phyloP scores from a whole-genome alignment of 441 rosid genomes.

The Theobroma grandiflorum region DNA sequence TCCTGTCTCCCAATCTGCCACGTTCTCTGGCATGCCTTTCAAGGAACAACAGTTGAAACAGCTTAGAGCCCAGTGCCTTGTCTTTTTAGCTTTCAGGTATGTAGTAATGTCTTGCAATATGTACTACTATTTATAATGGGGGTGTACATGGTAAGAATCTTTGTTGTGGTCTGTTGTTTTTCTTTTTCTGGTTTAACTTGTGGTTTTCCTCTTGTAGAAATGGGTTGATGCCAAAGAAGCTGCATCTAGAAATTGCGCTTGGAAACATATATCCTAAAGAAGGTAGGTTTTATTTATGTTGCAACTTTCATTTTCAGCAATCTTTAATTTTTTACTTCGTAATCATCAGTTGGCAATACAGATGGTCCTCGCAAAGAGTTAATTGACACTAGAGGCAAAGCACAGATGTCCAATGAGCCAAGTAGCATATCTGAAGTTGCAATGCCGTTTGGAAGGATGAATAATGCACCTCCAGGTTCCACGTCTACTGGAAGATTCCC shows the following conservation, averaged over 20 bases:
- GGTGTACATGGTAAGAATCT: slow-evolving; percentile 5
- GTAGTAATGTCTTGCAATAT: slow-evolving; percentile 25
- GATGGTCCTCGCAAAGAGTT: slow-evolving; percentile 68
- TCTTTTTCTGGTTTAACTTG: slow-evolving; percentile 8
- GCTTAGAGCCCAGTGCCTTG: slow-evolving; percentile 98
- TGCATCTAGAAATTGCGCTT: slow-evolving; percentile 90
- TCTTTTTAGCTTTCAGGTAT: slow-evolving; percentile 91
- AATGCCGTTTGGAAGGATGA: slow-evolving; percentile 57
- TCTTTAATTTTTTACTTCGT: slow-evolving; percentile 31
- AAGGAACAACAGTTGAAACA: slow-evolving; percentile 94
- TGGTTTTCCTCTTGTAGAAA: slow-evolving; percentile 57
- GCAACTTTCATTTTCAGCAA: slow-evolving; percentile 22
- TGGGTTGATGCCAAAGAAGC: slow-evolving; percentile 79
- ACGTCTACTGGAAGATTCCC: slow-evolving; percentile 59
- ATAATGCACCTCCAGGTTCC: slow-evolving; percentile 48
- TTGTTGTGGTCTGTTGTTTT: slow-evolving; percentile 12
- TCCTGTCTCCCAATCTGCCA: slow-evolving; percentile 54
- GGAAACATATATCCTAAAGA: slow-evolving; percentile 79
- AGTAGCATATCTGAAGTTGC: slow-evolving; percentile 52
- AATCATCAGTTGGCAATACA: slow-evolving; percentile 49
- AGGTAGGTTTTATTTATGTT: slow-evolving; percentile 48
- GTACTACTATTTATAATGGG: slow-evolving; percentile 13
- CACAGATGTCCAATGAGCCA: slow-evolving; percentile 59
- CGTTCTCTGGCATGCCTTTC: slow-evolving; percentile 67
- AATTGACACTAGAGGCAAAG: slow-evolving; percentile 62